Conservation (phyloP, 2,329 filamentous ascomycete genomes). For the Diaporthe eres region DNA sequence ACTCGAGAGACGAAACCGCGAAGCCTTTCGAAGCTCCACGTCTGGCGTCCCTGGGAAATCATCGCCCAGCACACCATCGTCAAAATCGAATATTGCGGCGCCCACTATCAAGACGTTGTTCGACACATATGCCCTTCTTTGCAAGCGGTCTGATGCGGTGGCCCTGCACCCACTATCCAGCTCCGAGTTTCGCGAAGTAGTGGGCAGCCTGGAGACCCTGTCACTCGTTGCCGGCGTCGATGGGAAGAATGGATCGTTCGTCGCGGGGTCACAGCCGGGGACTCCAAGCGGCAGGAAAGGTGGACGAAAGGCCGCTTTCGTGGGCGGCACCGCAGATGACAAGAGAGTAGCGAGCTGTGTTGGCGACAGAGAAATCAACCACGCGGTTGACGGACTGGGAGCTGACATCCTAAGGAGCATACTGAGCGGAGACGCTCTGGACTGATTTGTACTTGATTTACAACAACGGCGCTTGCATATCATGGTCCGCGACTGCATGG, state of each 20-base stretch:
- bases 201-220: conserved; percentile 89
- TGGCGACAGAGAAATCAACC: conserved; percentile 83
- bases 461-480: conserved; percentile 21
- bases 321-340: conserved; percentile 74
- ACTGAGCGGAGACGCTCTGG: conserved; percentile 71
- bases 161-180: conserved; percentile 89
- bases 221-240: conserved; percentile 81
- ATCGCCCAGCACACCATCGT: conserved; percentile 63
- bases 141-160: conserved; percentile 80
- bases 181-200: conserved; percentile 94
- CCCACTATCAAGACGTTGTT: conserved; percentile 89
- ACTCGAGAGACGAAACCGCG: conserved; percentile 81
- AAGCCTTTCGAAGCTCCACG: conserved; percentile 58
- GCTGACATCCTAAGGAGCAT: conserved; percentile 74
- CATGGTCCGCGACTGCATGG: conserved; percentile 10
- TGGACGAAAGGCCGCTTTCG: conserved; percentile 69
- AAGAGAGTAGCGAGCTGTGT: conserved; percentile 84
- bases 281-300: conserved; percentile 77
- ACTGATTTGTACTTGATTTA: conserved; percentile 51
- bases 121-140: conserved; percentile 85
- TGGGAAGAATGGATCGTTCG: conserved; percentile 78
- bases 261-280: conserved; percentile 61
- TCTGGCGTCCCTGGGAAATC: conserved; percentile 46
- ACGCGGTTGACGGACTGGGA: conserved; percentile 75
- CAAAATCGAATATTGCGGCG: conserved; percentile 72